Evolutionary conservation across 176 grass and related monocot genomes (phyloP).

Genomic region (Areca catechu): DNA sequence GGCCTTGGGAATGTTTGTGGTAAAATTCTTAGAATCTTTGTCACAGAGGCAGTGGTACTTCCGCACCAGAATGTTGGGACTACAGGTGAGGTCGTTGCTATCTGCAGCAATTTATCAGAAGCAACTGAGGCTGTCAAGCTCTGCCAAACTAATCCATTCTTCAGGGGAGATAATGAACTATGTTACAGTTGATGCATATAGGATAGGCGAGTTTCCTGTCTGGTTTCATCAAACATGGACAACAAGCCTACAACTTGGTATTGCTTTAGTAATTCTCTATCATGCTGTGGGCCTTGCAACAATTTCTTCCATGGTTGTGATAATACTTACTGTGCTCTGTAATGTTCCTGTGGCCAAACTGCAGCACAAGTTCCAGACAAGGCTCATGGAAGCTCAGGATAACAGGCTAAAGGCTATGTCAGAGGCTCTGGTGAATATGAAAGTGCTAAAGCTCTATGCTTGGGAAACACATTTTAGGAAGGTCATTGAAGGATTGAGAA

Average conservation of each 20-base stretch:
- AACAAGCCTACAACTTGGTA: not conserved
- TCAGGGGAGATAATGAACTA: slow-evolving; percentile 24
- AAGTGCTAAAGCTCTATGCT: slow-evolving; percentile 19
- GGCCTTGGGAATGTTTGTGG: slow-evolving; percentile 38
- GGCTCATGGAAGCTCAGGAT: slow-evolving; percentile 19
- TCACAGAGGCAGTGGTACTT: slow-evolving; percentile 17
- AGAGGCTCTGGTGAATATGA: slow-evolving; percentile 20
- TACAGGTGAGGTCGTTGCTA: slow-evolving; percentile 12
- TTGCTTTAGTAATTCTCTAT: slow-evolving; percentile 17
- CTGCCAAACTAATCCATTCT: slow-evolving; percentile 5
- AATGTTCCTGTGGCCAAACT: slow-evolving; percentile 17
- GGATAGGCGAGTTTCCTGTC: slow-evolving; percentile 1
- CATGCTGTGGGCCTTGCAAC: slow-evolving; percentile 2
- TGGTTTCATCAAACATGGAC: slow-evolving; percentile 6
- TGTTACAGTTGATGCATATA: slow-evolving; percentile 11
- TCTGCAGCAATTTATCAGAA: slow-evolving; percentile 14
- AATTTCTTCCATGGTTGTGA: slow-evolving; percentile 6
- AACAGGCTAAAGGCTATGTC: slow-evolving; percentile 16
- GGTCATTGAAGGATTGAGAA: slow-evolving; percentile 9
- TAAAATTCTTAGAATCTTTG: not conserved
- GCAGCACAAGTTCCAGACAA: not conserved
- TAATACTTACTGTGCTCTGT: not conserved
- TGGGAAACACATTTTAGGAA: slow-evolving; percentile 17
- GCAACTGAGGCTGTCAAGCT: slow-evolving; percentile 2
- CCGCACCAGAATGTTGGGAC: slow-evolving; percentile 1